Conservation (phyloP, 2,329 filamentous ascomycete genomes). For the Cordyceps farinosa region DNA sequence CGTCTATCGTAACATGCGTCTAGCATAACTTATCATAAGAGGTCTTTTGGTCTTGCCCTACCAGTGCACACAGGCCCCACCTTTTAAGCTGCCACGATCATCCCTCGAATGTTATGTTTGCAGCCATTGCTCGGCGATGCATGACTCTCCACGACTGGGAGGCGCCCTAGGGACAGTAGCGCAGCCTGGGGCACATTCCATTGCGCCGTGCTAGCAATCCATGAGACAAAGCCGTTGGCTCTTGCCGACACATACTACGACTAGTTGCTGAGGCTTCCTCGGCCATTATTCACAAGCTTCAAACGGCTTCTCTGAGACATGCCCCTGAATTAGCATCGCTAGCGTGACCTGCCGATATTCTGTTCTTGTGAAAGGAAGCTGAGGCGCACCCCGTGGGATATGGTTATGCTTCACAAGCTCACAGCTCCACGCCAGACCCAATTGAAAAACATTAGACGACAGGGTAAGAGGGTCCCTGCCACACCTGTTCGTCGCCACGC, state of each 20-base stretch:
- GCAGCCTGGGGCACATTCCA: not conserved
- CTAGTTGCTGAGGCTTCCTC: not conserved
- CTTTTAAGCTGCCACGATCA: conserved; percentile 7
- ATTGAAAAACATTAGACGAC: not conserved
- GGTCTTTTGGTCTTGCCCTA: not conserved
- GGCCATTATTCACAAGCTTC: not conserved
- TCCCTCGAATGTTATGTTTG: not conserved
- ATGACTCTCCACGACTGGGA: not conserved
- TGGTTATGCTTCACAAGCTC: not conserved
- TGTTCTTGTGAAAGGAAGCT: not conserved
- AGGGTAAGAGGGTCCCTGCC: not conserved
- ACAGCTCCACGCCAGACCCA: not conserved
- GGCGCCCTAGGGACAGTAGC: not conserved
- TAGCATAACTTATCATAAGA: not conserved
- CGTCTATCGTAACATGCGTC: too few relatives aligned
- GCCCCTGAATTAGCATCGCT: not conserved
- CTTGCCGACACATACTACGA: not conserved
- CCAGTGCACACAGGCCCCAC: not conserved
- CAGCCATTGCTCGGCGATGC: not conserved
- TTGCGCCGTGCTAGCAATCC: not conserved
- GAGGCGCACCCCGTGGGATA: not conserved
- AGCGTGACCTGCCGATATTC: not conserved
- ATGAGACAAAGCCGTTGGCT: conserved; percentile 6
- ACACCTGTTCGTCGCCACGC: not conserved
- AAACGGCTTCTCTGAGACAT: not conserved